These are phyloP conservation scores for Agastache rugosa DNA, from an alignment of 257 asterid species.

Conservation along the genomic window DNA sequence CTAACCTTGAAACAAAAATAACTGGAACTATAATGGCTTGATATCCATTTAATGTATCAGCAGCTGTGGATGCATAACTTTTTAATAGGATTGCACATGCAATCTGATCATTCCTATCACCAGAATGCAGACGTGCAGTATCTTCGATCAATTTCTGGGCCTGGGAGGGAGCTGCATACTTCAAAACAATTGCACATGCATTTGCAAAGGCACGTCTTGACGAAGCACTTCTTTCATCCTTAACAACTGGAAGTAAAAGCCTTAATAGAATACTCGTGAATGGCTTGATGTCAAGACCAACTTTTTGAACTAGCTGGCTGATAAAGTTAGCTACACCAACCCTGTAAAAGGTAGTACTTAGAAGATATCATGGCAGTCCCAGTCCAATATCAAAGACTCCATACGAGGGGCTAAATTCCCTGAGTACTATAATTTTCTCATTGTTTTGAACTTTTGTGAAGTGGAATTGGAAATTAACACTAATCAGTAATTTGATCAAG, in stretches of 20 bases:
- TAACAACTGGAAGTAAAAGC: constrained; percentile 86
- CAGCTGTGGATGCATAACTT: constrained; percentile 88
- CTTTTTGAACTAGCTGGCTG: constrained; percentile 80
- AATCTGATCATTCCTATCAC: constrained; percentile 85
- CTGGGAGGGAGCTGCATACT: constrained; percentile 76
- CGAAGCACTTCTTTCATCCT: constrained; percentile 85
- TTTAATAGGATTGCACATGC: constrained; percentile 87
- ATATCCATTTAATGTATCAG: constrained; percentile 82
- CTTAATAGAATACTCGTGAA: constrained; percentile 79
- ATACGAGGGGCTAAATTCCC: background rate
- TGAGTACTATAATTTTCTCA: constrained; percentile 12
- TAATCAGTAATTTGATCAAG: constrained; percentile 7
- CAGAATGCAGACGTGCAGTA: constrained; percentile 81
- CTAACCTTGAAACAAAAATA: constrained; percentile 88
- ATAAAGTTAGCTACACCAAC: constrained; percentile 91
- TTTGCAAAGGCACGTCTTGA: constrained; percentile 92
- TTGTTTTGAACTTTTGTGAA: constrained; percentile 15
- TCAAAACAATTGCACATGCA: constrained; percentile 92
- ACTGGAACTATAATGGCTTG: constrained; percentile 80
- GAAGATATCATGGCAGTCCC: constrained; percentile 19
- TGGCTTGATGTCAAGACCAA: constrained; percentile 81
- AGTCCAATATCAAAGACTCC: background rate
- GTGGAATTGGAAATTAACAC: constrained; percentile 14
- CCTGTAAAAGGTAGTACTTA: constrained; percentile 55
- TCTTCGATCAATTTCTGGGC: constrained; percentile 92